Evolutionary conservation across 352 stramenopile species (phyloP).

Genomic region (Phytopythium boreale): DNA sequence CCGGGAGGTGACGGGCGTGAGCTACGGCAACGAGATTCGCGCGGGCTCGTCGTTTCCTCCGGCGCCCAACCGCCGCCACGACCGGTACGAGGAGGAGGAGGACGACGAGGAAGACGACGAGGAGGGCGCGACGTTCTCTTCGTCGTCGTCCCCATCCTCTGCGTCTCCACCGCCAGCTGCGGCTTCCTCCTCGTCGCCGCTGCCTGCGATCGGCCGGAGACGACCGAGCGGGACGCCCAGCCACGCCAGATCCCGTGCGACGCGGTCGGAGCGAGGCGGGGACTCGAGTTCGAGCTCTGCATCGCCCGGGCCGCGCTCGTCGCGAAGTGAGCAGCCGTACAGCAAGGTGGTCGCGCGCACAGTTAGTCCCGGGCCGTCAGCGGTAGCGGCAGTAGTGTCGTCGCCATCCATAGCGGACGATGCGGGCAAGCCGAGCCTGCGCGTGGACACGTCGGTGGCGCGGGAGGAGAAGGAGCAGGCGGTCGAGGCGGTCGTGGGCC

Average conservation of each 20-base stretch:
- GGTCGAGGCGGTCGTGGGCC: conserved; percentile 39
- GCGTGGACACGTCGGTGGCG: conserved; percentile 44
- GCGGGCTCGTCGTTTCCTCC: conserved; percentile 54
- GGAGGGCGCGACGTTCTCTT: conserved; percentile 11
- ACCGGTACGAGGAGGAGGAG: background rate
- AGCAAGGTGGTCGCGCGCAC: conserved; percentile 48
- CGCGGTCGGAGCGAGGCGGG: background rate
- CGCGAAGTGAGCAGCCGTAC: conserved; percentile 28
- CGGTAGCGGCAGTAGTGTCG: background rate
- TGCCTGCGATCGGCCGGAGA: background rate
- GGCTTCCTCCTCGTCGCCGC: conserved; percentile 4
- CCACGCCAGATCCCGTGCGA: background rate
- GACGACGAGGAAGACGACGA: background rate
- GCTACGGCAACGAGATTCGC: conserved; percentile 41
- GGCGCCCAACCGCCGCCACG: conserved; percentile 15
- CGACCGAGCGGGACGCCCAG: conserved; percentile 1
- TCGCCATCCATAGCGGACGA: background rate
- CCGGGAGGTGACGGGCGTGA: conserved; percentile 49
- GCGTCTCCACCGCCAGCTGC: background rate
- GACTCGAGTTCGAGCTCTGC: background rate
- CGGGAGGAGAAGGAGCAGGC: conserved; percentile 16
- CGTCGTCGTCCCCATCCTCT: background rate
- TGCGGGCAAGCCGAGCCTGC: conserved; percentile 35
- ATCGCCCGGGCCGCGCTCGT: background rate
- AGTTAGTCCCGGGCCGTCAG: conserved; percentile 9